Evolutionary conservation across 2,329 filamentous ascomycete genomes (phyloP), one percentile per base, ranked within the genome.

Genomic region (Colletotrichum plurivorum): DNA sequence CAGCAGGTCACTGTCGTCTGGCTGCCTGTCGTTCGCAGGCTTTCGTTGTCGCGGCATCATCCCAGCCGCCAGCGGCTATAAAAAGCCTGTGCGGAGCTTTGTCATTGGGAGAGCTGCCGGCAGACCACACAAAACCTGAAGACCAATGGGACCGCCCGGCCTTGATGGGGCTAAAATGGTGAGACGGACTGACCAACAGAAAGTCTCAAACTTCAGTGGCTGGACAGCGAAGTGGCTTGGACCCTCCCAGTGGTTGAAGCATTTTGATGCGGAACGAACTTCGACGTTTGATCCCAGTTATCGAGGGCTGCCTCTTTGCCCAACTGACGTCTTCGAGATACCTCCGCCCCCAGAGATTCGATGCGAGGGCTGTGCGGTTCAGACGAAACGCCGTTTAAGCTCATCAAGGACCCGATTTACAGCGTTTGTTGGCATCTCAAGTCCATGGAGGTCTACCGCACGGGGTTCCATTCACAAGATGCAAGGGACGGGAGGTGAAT

Each of bases 191-290:
- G 66, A 46, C 62, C 62, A 66, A 49, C 63, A 7, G 41, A 46
- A 25, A 63, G 51, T 56, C 62, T 69, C 62, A 69, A 60, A 69
- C 31, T 52, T 57, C 51, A 58, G 62, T 69, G 66, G 62, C 66
- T 66, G 55, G 48, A 65, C n/a, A n/a, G 15, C 5, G 16, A 25
- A 25, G 51, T 63, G 60, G 60, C 51, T 62, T 62, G 59, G 39
- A 54, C 57, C 59, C 48, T 62, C 48, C 36, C 31, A 27, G 31
- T 12, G 27, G 27, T 31, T 31, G 27, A 31, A 8, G 27, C 27
- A 9, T 7, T 9, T 43, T 36, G 57, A 46, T 36, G 31, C 49
- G 45, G 22, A 18, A 22, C 13, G n/a, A 36, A 36, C 31, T 9
- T 36, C 31, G 31, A 36, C 31, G 4, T 36, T 36, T 36, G 31